Evolutionary conservation across 2,329 filamentous ascomycete species (phyloP), one percentile per base, ranked within the genome.

Genomic region (Fusarium pseudocircinatum): DNA sequence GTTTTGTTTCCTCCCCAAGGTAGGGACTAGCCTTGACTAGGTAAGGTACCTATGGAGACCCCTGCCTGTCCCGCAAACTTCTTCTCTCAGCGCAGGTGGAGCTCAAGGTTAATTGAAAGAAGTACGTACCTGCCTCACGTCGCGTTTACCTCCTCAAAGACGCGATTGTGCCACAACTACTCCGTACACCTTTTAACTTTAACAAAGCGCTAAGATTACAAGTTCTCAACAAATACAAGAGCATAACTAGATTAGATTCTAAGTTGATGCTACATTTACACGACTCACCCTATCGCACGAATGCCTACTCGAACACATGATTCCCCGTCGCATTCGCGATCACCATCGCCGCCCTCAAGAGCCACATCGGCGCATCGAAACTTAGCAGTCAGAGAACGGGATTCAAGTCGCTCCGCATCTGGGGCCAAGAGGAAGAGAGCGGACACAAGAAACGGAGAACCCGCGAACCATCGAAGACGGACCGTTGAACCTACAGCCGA

Each of bases 341-440:
- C 72, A 30, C 72, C 73, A 15, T 75, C 79, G 18, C 66, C 73
- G 18, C 52, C 72, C 22, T 69, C 72, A 49, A 62, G 64, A 56
- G 44, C 65, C 22, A 75, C 75, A 43, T 66, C 74, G 5, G 69
- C 76, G 30, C 75, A 63, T 26, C 72, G 72, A 39, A 72, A 52
- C 36, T 53, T 80, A 36, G 60, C 78, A 6, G 71, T 81, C 50
- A 75, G 78, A 46, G 78, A 79, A 58, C 76, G 74, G 54, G 67
- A 74, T 30, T 69, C 66, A 22, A 60, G 64, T 50, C 75, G 75
- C 16, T 68, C 49, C 14, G 70, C 43, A 14, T 80, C 79, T 7
- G 74, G 77, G 1, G 69, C 77, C 9, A 83, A 83, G 64, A 77
- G 81, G 37, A 83, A 82, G 67, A 78, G 81, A 60, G 70, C 70